Percentiles rank a stretch among this genome's conserved stretches.
Evolutionary conservation across 1,284 basidiomycete genomes (phyloP).

Genomic region (Butyriboletus pseudospeciosus): DNA sequence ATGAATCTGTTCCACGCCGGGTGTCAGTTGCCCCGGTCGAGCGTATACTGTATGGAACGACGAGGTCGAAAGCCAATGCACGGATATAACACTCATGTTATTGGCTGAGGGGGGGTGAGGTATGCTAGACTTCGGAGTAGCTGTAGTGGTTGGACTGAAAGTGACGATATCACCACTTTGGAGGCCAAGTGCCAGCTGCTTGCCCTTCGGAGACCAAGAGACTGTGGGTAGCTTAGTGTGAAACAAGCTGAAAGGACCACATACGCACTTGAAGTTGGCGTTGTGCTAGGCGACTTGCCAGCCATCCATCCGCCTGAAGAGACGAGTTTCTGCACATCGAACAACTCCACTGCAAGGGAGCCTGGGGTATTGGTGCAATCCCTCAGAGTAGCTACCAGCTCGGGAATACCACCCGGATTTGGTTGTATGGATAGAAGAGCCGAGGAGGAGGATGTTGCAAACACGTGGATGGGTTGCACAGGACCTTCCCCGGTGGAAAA

Average conservation of each 20-base stretch:
- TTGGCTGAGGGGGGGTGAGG: slow-evolving; percentile 49
- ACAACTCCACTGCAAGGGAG: slow-evolving; percentile 47
- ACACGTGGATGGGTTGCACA: slow-evolving; percentile 45
- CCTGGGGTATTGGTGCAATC: slow-evolving; percentile 37
- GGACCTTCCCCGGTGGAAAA: slow-evolving; percentile 43
- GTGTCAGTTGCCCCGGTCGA: slow-evolving; percentile 37
- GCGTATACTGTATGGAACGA: slow-evolving; percentile 69
- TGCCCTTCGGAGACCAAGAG: slow-evolving; percentile 84
- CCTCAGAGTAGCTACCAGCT: slow-evolving; percentile 58
- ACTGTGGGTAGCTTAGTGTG: slow-evolving; percentile 39
- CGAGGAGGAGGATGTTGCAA: slow-evolving; percentile 41
- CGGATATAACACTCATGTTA: slow-evolving; percentile 50
- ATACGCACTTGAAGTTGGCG: slow-evolving; percentile 55
- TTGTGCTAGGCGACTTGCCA: slow-evolving; percentile 44
- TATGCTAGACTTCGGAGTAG: slow-evolving; percentile 55
- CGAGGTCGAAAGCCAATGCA: slow-evolving; percentile 70
- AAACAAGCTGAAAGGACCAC: neutral
- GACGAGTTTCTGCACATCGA: slow-evolving; percentile 50
- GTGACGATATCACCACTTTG: slow-evolving; percentile 69
- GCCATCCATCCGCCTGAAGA: slow-evolving; percentile 62
- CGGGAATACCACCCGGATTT: slow-evolving; percentile 61
- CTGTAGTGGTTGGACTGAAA: slow-evolving; percentile 57
- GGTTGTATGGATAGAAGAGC: slow-evolving; percentile 53
- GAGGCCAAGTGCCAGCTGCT: slow-evolving; percentile 76
- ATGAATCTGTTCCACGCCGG: slow-evolving; percentile 53